Evolutionary conservation across 768 basidiomycete genomes (phyloP), one percentile per base, ranked within the genome.

Genomic region (Podaxis pistillaris): DNA sequence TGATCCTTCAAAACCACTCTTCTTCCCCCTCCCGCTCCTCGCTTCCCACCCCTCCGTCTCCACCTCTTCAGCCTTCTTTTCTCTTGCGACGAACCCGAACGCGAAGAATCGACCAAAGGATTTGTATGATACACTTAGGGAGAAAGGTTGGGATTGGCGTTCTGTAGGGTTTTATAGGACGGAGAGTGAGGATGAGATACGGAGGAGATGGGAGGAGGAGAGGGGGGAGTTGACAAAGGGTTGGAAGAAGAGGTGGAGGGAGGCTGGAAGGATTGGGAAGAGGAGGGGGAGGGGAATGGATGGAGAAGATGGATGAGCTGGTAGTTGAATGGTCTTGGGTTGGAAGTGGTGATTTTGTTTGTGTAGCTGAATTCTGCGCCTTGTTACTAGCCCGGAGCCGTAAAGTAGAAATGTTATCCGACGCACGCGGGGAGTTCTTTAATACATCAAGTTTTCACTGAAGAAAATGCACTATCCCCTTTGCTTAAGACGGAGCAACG

Each of bases 181-280:
- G 1, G 78, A 80, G 62, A 81, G 76, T 15, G 78, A 81, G 41
- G 83, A 85, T n/a, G 85, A 86, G 67, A 89, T 91, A 38, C 79
- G 82, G 54, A 79, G 79, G 65, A 74, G 79, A 57, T 93, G 93
- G 91, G 91, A 93, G 68, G 82, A 77, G n/a, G 75, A 78, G 51
- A 89, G 87, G 68, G 80, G 78, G 0, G 83, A 86, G 58, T 72
- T 93, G 72, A 93, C 92, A 58, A 78, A 74, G 64, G 89, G 85
- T 54, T 93, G 92, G 91, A 92, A 91, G 75, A 84, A 84, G 69
- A 74, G 89, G 52, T 86, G 85, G 74, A 83, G 87, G 62, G 92
- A 93, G 69, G 92, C 90, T 13, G 82, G 84, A 52, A 91, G 91
- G 74, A 77, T 83, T 26, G 81, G 79, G 65, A 75, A 83, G 66